Base-by-base conservation (phyloP, 345 rosid species). In the Citrus hindsii region DNA sequence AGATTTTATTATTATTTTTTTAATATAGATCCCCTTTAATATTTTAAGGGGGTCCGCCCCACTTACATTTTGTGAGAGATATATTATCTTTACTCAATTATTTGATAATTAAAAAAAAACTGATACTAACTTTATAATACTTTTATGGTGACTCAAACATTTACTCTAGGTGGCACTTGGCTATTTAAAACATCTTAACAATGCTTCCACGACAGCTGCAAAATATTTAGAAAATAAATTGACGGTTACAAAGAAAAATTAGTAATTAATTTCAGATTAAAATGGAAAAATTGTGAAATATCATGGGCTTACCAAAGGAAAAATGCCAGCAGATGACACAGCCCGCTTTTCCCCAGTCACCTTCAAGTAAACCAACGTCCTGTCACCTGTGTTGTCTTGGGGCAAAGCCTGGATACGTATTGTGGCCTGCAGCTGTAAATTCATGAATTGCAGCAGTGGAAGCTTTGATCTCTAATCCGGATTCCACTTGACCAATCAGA, bases 381-480 rank as follows among this genome's bases (percentile, higher is more conserved):
- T 33, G n/a, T n/a, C n/a, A n/a, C n/a, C n/a, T n/a, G 24, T 24
- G 28, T 4, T 28, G 8, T 33, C 6, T 35, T 22, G 33, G 33
- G 65, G 73, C 38, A 51, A 51, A 18, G 8, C 12, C 53, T 71
- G n/a, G 61, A 51, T 30, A 53, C 5, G 3, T 9, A 40, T 9
- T 53, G 10, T 28, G 74, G 40, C 7, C 37, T 28, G 62, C 61
- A 18, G n/a, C 14, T 27, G 42, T 16, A 48, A 13, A 12, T 30
- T 71, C 42, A 30, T 51, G 22, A 27, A 69, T 28, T 32, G 24
- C 7, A 16, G 32, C 33, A 24, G 73, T 35, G 1, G 60, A 58
- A n/a, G 59, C 77, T 25, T 77, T 80, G 62, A 86, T 74, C 74
- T 78, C 83, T 1, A 46, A 21, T 1, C 28, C 13, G 25, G 37